Base-by-base conservation (phyloP, 495 filamentous ascomycete genomes). In the Hamigera avellanea region DNA sequence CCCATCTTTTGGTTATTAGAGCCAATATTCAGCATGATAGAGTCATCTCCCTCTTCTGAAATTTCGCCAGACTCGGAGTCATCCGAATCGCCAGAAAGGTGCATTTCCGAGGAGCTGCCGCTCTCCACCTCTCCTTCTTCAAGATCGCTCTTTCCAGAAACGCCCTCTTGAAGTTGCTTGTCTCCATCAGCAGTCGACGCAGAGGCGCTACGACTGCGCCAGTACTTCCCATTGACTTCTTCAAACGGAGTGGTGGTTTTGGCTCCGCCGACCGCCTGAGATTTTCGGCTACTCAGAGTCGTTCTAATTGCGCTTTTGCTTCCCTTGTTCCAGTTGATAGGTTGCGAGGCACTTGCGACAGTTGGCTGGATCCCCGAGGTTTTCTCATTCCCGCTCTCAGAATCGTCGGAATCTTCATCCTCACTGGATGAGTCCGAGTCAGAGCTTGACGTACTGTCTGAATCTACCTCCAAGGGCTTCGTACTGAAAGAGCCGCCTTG, bases 1-100 rank as follows among this genome's bases (percentile, higher is more conserved):
- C 5, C 5, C 21, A 23, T 9, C 9, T 4, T 23, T 9, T 23
- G 21, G 21, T 23, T 23, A 12, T 19, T 48, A 1, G 50, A 43
- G 8, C 58, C 56, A 25, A 64, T 53, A 30, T 67, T 67, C 43
- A 67, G 26, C 49, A 67, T 18, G 18, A 67, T 61, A 0, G 62
- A 67, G 32, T 66, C 57, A 27, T 64, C 60, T 0, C 53, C 60
- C 30, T 62, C 62, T 32, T 35, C 33, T 6, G 42, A 44, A 8
- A 35, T 27, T 6, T 45, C 42, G 21, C 26, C 32, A 19, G 54
- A 58, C 12, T 49, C 56, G 13, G 63, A 62, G 27, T 52, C 55
- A 18, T 62, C 58, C 0, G 64, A 64, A 15, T 67, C 59, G 29
- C 50, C 48, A 8, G 46, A 53, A 14, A 39, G n/a, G 18, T 43